Conservation (phyloP, 225 moss, liverwort and hornwort species). For the Polytrichum formosum region DNA sequence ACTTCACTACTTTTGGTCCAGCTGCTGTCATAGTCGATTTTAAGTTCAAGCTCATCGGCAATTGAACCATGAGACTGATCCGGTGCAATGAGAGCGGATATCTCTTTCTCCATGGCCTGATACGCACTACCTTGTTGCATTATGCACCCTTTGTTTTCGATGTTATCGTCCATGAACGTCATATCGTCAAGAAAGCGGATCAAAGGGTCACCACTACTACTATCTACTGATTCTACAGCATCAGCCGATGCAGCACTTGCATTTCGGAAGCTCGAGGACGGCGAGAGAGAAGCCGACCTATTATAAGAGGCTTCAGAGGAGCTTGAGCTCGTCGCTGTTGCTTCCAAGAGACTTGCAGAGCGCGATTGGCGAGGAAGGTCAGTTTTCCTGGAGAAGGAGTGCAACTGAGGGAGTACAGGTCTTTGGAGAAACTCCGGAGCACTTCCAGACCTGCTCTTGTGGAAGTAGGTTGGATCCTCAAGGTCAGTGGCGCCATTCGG, state of each 20-base stretch:
- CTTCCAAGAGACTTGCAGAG: slow-evolving; percentile 25
- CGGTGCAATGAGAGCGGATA: slow-evolving; percentile 39
- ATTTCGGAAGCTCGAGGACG: slow-evolving; percentile 19
- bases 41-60: slow-evolving; percentile 14
- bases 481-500: background rate
- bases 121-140: slow-evolving; percentile 37
- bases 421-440: slow-evolving; percentile 40
- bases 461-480: slow-evolving; percentile 33
- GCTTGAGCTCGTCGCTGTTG: slow-evolving; percentile 14
- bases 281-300: slow-evolving; percentile 35
- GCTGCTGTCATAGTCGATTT: slow-evolving; percentile 21
- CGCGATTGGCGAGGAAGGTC: slow-evolving; percentile 33
- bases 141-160: slow-evolving; percentile 27
- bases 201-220: slow-evolving; percentile 29
- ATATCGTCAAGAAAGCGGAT: slow-evolving; percentile 31
- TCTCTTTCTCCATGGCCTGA: slow-evolving; percentile 43
- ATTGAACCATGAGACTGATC: background rate
- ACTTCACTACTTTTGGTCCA: slow-evolving; percentile 22
- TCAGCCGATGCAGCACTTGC: slow-evolving; percentile 10
- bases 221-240: slow-evolving; percentile 22
- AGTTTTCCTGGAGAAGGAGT: slow-evolving; percentile 50
- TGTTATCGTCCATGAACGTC: slow-evolving; percentile 26
- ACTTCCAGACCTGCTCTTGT: slow-evolving; percentile 37
- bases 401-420: slow-evolving; percentile 39
- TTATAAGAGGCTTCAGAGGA: slow-evolving; percentile 19